Evolutionary conservation across 1,284 basidiomycete genomes (phyloP).

Genomic region (Pisolithus thermaeus): DNA sequence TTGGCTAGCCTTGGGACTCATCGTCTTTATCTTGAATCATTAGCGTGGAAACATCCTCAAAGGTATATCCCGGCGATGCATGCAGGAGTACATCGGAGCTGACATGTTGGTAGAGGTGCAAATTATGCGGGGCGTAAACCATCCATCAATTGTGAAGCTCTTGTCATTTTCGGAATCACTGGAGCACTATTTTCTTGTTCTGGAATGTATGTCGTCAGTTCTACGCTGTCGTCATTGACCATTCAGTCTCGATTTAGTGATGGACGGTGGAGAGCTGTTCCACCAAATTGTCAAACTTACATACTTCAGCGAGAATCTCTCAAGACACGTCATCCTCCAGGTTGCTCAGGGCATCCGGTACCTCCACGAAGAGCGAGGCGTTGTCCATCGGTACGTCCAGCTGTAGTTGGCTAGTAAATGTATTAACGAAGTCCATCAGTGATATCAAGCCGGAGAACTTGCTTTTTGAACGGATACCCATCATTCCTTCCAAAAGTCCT

Average conservation of each 20-base stretch:
- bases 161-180: constrained; percentile 85
- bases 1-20: constrained; percentile 12
- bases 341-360: constrained; percentile 95
- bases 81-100: background rate
- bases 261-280: constrained; percentile 98
- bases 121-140: constrained; percentile 95
- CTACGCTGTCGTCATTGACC: constrained; percentile 2
- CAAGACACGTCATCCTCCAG: constrained; percentile 95
- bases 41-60: constrained; percentile 98
- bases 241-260: constrained; percentile 46
- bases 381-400: constrained; percentile 74
- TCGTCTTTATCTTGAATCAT: constrained; percentile 15
- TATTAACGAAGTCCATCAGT: constrained; percentile 8
- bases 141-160: constrained; percentile 88
- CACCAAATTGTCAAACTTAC: constrained; percentile 99
- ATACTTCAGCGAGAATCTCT: constrained; percentile 94
- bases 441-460: constrained; percentile 99
- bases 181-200: constrained; percentile 92
- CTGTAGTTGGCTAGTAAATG: background rate
- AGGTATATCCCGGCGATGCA: constrained; percentile 37
- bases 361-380: constrained; percentile 95
- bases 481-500: constrained; percentile 80
- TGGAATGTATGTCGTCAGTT: constrained; percentile 66
- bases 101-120: constrained; percentile 74
- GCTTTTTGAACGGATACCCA: constrained; percentile 91